These are phyloP conservation scores for Talaromyces verruculosus DNA, from an alignment of 2,329 filamentous ascomycete species.

Conservation along the genomic window DNA sequence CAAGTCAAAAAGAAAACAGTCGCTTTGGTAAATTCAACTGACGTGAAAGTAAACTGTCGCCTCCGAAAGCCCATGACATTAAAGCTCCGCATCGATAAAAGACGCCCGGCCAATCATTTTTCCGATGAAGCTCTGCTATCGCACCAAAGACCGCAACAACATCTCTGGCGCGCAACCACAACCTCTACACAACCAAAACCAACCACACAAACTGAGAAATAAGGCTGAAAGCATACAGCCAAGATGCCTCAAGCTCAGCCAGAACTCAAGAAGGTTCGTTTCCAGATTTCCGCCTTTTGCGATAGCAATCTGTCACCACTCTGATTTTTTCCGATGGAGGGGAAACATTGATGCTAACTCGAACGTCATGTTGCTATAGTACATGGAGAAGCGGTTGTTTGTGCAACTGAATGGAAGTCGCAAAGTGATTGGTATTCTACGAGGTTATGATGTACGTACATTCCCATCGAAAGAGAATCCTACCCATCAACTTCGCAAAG, in stretches of 20 bases:
- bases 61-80: background rate
- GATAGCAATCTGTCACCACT: background rate
- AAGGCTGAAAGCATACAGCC: slow-evolving; percentile 29
- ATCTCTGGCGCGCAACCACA: background rate
- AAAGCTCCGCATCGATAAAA: slow-evolving; percentile 25
- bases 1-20: too few relatives aligned
- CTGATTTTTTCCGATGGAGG: background rate
- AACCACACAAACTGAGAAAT: slow-evolving; percentile 28
- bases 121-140: slow-evolving; percentile 32
- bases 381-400: slow-evolving; percentile 98
- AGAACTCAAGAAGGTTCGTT: slow-evolving; percentile 90
- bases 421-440: slow-evolving; percentile 90
- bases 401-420: slow-evolving; percentile 97
- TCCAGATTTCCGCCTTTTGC: background rate
- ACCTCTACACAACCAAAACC: slow-evolving; percentile 24
- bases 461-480: background rate
- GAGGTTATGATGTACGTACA: slow-evolving; percentile 85
- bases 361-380: slow-evolving; percentile 56
- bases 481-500: background rate
- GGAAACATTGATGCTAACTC: slow-evolving; percentile 14
- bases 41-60: background rate
- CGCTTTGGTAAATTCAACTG: too few relatives aligned
- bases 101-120: slow-evolving; percentile 37
- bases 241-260: slow-evolving; percentile 98
- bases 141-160: slow-evolving; percentile 24